These are phyloP conservation scores for Chlorokybus atmophyticus DNA, from an alignment of 139 green algal genomes.

Conservation along the genomic window DNA sequence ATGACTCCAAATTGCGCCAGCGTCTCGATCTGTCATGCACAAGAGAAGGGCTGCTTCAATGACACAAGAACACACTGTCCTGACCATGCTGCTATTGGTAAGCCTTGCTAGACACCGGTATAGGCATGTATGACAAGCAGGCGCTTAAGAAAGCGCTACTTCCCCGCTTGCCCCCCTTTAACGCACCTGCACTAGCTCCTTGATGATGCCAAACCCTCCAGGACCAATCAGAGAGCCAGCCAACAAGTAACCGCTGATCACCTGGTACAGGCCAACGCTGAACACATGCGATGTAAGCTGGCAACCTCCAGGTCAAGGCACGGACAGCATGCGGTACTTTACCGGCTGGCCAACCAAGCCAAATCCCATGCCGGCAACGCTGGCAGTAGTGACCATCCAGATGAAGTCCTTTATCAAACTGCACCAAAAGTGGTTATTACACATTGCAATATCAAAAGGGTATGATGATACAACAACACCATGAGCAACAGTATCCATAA, in stretches of 20 bases:
- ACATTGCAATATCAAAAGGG: no score
- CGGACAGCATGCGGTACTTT: neutral
- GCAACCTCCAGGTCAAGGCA: neutral
- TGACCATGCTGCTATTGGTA: no score
- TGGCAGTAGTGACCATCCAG: constrained; percentile 28
- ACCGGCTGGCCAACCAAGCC: constrained; percentile 66
- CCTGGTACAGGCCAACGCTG: neutral
- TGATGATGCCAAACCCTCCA: constrained; percentile 65
- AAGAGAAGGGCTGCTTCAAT: no score
- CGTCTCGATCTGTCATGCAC: constrained; percentile 61
- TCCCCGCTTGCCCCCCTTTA: no score
- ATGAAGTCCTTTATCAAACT: neutral
- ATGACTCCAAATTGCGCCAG: constrained; percentile 88
- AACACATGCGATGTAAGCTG: neutral
- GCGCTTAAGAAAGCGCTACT: no score
- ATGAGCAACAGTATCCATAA: no score
- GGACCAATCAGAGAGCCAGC: constrained; percentile 78
- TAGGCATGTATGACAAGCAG: no score
- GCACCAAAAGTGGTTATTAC: no score
- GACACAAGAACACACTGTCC: no score
- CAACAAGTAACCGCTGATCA: constrained; percentile 72
- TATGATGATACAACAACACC: no score
- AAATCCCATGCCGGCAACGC: constrained; percentile 52
- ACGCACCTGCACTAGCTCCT: constrained; percentile 67
- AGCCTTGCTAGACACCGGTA: no score